Evolutionary conservation across 2,329 filamentous ascomycete species (phyloP), one percentile per base, ranked within the genome.

Genomic region (Colletotrichum tropicicola): DNA sequence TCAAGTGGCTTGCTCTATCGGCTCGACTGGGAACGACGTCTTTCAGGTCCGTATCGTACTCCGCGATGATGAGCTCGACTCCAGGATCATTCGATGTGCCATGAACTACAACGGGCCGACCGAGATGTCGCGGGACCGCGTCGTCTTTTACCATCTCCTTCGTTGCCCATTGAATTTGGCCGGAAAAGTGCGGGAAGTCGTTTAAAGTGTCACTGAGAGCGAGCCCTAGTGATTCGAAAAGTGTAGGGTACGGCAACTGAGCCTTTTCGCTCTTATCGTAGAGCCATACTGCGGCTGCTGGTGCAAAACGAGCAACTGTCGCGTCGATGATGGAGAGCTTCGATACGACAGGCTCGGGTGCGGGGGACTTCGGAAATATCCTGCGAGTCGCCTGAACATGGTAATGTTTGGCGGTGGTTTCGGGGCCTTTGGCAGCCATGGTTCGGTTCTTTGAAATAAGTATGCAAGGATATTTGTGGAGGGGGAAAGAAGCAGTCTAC

Each of bases 261-360:
- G 19, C 9, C 43, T 28, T 5, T 19, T 65, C 67, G 17, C 72
- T 72, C 44, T 73, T 69, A 32, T 81, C 72, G 59, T 74, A 83
- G 7, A 83, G 75, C 81, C 82, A 84, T 17, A 82, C 75, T 4
- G 79, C 80, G 19, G 74, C 77, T 7, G 78, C 78, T 5, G 75
- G 66, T 2, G 75, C 57, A 64, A 82, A 84, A 4, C 78, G 72
- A 3, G 78, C 77, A 9, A 79, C 77, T 0, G 78, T 78, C 2
- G 78, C 78, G 70, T 84, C 82, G 13, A 80, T 69, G 25, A 82
- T 79, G 4, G 80, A 82, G 0, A 82, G 70, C 19, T 56, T 56
- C 2, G 62, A 45, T 4, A 49, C 19, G 21, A 28, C 32, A 10
- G 49, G 44, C 12, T 17, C 30, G 2, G 30, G 8, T 2, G 49